Evolutionary conservation across 1,284 basidiomycete species (phyloP).

Genomic region (Malassezia arunalokei): DNA sequence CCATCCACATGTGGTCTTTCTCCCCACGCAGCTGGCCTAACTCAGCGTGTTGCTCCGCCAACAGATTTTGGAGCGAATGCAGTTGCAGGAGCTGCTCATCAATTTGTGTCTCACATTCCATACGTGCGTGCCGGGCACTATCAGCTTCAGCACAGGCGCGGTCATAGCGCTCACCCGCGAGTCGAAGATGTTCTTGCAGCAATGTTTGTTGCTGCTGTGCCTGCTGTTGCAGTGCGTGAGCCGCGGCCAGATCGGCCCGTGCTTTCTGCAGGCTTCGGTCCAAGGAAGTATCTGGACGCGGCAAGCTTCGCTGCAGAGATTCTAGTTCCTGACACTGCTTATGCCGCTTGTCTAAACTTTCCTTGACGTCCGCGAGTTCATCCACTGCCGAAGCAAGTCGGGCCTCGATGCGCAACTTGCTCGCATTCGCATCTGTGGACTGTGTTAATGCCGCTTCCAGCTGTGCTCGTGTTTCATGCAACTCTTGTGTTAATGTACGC

Average conservation of each 20-base stretch:
- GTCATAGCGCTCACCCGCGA: neutral
- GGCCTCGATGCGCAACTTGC: slow-evolving; percentile 10
- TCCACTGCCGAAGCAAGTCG: slow-evolving; percentile 1
- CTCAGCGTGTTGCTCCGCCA: slow-evolving; percentile 6
- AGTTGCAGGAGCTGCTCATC: slow-evolving; percentile 13
- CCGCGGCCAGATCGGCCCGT: neutral
- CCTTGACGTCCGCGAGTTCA: neutral
- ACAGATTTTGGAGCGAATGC: slow-evolving; percentile 1
- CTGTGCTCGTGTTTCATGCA: slow-evolving; percentile 2
- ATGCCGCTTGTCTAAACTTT: neutral
- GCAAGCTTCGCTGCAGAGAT: neutral
- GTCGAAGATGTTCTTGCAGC: slow-evolving; percentile 8
- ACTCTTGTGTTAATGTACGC: slow-evolving; percentile 6
- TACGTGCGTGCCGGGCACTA: neutral
- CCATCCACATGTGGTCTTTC: slow-evolving; percentile 14
- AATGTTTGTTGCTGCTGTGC: slow-evolving; percentile 4
- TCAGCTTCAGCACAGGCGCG: neutral
- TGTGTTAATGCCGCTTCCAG: slow-evolving; percentile 3
- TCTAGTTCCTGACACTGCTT: neutral
- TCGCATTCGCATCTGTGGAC: neutral
- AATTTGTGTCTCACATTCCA: slow-evolving; percentile 9
- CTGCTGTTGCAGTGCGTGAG: slow-evolving; percentile 1
- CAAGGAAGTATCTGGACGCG: neutral
- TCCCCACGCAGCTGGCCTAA: slow-evolving; percentile 11
- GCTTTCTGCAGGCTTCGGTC: neutral